These are phyloP conservation scores for Colletotrichum australisinense DNA, from an alignment of 2,329 filamentous ascomycete species.

Conservation along the genomic window DNA sequence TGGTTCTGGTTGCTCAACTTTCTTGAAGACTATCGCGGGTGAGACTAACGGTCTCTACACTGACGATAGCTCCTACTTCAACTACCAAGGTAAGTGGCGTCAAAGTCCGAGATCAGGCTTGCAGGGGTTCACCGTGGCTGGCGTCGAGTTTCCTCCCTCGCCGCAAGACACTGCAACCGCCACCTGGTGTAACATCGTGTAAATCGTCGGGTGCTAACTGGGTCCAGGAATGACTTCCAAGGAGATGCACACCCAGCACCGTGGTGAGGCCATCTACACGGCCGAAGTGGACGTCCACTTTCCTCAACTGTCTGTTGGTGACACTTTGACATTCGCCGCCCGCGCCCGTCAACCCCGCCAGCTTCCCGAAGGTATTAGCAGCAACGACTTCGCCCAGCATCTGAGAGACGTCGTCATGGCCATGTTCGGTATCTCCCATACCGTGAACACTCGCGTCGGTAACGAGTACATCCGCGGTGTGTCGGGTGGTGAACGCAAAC, in stretches of 20 bases:
- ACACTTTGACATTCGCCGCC: slow-evolving; percentile 83
- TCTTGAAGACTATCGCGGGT: slow-evolving; percentile 86
- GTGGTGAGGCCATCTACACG: slow-evolving; percentile 88
- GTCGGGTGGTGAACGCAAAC: slow-evolving; percentile 78
- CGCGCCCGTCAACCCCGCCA: slow-evolving; percentile 73
- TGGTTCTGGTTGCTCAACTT: slow-evolving; percentile 82
- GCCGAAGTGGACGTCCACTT: slow-evolving; percentile 88
- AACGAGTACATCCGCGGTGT: slow-evolving; percentile 82
- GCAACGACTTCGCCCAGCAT: slow-evolving; percentile 68
- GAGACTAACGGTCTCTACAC: slow-evolving; percentile 85
- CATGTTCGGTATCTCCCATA: slow-evolving; percentile 80
- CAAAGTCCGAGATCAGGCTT: background rate
- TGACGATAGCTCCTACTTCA: slow-evolving; percentile 77
- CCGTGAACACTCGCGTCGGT: slow-evolving; percentile 77
- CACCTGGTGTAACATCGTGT: background rate
- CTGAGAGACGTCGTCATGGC: slow-evolving; percentile 80
- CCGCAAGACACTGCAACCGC: background rate
- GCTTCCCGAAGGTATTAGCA: slow-evolving; percentile 68
- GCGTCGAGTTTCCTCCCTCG: background rate
- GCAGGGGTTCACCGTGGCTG: background rate
- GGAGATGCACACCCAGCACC: slow-evolving; percentile 82
- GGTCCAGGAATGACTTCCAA: slow-evolving; percentile 70
- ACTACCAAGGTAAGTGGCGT: slow-evolving; percentile 76
- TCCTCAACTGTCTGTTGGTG: slow-evolving; percentile 79
- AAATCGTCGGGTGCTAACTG: background rate